Conservation (phyloP, 257 asterid species). For the Anisodus acutangulus region DNA sequence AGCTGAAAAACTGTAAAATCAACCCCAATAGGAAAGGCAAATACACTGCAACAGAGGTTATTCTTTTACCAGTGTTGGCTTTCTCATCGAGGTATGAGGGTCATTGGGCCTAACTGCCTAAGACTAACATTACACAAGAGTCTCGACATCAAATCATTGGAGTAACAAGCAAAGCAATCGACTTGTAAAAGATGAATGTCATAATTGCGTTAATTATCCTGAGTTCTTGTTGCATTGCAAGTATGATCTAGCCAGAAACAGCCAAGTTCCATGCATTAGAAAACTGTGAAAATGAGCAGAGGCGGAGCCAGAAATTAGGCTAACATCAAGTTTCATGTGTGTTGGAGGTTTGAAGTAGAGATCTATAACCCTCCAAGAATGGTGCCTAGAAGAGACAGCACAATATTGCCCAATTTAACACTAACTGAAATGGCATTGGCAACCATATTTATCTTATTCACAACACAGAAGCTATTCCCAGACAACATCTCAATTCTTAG, state of each 20-base stretch:
- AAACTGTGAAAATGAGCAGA: background rate
- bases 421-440: background rate
- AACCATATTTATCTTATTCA: background rate
- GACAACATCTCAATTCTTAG: background rate
- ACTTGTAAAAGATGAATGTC: background rate
- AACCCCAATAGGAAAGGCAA: background rate
- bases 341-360: background rate
- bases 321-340: background rate
- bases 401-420: background rate
- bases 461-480: background rate
- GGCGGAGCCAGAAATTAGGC: too few species aligned
- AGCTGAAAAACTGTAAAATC: too few species aligned
- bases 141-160: background rate
- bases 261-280: background rate
- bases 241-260: background rate
- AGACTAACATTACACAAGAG: background rate
- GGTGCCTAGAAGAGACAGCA: background rate
- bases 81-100: background rate
- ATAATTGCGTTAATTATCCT: background rate
- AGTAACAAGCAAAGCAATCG: background rate
- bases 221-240: background rate
- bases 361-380: background rate
- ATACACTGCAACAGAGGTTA: background rate
- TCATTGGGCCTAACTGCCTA: background rate
- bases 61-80: background rate